Base-by-base conservation (phyloP, 768 basidiomycete genomes). In the Collybiopsis luxurians region DNA sequence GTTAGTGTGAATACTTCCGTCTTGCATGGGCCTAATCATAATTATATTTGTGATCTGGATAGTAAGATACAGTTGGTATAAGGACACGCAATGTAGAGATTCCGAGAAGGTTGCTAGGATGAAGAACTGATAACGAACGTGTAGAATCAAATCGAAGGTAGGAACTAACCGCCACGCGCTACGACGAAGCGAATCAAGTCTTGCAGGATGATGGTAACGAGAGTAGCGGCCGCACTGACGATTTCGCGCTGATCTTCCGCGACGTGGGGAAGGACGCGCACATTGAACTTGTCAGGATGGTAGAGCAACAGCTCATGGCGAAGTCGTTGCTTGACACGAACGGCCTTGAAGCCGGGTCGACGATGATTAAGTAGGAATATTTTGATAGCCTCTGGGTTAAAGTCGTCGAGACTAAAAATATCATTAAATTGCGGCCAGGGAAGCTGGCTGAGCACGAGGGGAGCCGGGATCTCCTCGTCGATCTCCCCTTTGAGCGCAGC, bases 271-370 rank as follows among this genome's bases (percentile, higher is more conserved):
- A 54, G 42, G 1, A 54, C 40, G 11, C 53, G 23, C n/a, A 40
- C 40, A 23, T 30, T 38, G 6, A 54, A 54, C 40, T 54, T 54
- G 12, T 54, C 53, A 5, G 53, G 53, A 44, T 54, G 53, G 23
- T 54, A 54, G 11, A n/a, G 15, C 24, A 54, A 34, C 21, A 54
- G 40, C 40, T 42, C 42, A 21, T 19, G n/a, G 17, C 31, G 26
- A 28, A 54, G 17, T 44, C 53, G 23, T 13, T 54, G 23, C 53
- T 44, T 54, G 7, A n/a, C 40, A 21, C 6, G 17, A 15, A 30
- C 27, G 6, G 7, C 30, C 17, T 44, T 15, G n/a, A n/a, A 54
- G n/a, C 40, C 53, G 2, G 53, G 53, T 9, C 53, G 27, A 15
- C n/a, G 30, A 12, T 21, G 27, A 40, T 13, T 21, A 4, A 54